A percentile compares a stretch with the other conserved stretches of the same genome.
Evolutionary conservation across 1,284 basidiomycete species (phyloP).

Genomic region (Apiotrichum porosum): DNA sequence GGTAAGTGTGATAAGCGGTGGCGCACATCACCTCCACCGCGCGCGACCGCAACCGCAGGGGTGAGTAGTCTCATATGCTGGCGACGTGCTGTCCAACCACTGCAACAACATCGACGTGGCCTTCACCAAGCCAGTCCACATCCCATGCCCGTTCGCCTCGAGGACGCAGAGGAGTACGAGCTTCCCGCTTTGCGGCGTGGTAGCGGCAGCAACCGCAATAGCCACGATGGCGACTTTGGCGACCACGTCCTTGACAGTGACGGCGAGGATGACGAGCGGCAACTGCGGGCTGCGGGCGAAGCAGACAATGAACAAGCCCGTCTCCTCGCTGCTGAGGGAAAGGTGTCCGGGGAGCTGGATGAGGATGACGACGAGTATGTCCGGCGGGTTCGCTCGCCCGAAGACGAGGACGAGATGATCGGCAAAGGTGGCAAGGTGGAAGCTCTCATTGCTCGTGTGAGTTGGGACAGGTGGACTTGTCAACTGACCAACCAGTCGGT

Average conservation of each 20-base stretch:
- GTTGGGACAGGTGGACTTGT: not conserved
- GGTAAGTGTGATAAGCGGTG: constrained; percentile 1
- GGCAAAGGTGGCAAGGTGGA: constrained; percentile 38
- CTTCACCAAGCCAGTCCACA: too few species aligned
- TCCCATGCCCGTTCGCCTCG: constrained; percentile 3
- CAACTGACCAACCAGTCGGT: constrained; percentile 44
- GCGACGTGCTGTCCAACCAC: too few species aligned
- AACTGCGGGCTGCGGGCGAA: not conserved
- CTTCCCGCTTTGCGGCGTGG: constrained; percentile 20
- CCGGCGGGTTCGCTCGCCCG: not conserved
- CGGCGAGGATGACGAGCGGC: constrained; percentile 2
- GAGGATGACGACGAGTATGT: constrained; percentile 2
- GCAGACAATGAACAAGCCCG: constrained; percentile 4
- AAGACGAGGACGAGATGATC: constrained; percentile 17
- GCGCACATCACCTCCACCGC: not conserved
- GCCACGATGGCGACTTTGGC: constrained; percentile 7
- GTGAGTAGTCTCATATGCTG: too few species aligned
- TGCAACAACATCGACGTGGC: too few species aligned
- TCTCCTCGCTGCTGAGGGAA: constrained; percentile 5
- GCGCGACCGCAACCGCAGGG: not conserved
- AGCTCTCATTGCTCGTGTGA: constrained; percentile 33
- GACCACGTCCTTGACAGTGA: constrained; percentile 8
- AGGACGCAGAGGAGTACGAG: constrained; percentile 43
- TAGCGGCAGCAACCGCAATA: too few species aligned
- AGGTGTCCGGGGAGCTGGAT: not conserved